These are phyloP conservation scores for Pseudogymnoascus sp. DNA, from an alignment of 2,329 filamentous ascomycete genomes.

Conservation along the genomic window DNA sequence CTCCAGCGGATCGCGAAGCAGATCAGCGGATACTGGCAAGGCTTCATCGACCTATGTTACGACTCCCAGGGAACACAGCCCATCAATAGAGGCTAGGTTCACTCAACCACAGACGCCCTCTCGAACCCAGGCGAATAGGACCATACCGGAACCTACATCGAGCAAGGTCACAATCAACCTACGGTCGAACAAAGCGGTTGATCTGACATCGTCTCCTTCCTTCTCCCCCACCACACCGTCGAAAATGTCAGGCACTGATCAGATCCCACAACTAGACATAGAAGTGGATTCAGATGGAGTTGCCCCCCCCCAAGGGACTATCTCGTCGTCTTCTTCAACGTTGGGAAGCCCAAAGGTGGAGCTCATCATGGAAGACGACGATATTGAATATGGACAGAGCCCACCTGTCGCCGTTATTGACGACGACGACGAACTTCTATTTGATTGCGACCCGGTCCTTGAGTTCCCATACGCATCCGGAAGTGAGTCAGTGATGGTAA, in stretches of 20 bases:
- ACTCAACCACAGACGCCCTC: conserved; percentile 24
- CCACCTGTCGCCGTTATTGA: conserved; percentile 25
- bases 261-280: conserved; percentile 19
- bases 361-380: conserved; percentile 21
- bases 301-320: conserved; percentile 22
- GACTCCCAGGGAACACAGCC: conserved; percentile 25
- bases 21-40: conserved; percentile 36
- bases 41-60: conserved; percentile 15
- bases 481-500: conserved; percentile 17
- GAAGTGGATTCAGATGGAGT: conserved; percentile 26
- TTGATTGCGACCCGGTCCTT: conserved; percentile 33
- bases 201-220: conserved; percentile 36
- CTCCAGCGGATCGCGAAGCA: conserved; percentile 47
- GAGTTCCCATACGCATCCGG: conserved; percentile 37
- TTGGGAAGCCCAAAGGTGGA: conserved; percentile 26
- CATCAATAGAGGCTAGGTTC: conserved; percentile 22
- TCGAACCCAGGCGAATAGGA: conserved; percentile 26
- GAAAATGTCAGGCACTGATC: conserved; percentile 20
- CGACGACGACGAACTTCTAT: conserved; percentile 19
- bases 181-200: conserved; percentile 38
- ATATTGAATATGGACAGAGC: conserved; percentile 20
- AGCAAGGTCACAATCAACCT: conserved; percentile 55
- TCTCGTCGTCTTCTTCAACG: conserved; percentile 25
- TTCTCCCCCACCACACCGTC: conserved; percentile 32
- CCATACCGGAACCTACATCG: conserved; percentile 37